These are phyloP conservation scores for Achaetomium macrosporum DNA, from an alignment of 2,329 filamentous ascomycete genomes.

Conservation along the genomic window DNA sequence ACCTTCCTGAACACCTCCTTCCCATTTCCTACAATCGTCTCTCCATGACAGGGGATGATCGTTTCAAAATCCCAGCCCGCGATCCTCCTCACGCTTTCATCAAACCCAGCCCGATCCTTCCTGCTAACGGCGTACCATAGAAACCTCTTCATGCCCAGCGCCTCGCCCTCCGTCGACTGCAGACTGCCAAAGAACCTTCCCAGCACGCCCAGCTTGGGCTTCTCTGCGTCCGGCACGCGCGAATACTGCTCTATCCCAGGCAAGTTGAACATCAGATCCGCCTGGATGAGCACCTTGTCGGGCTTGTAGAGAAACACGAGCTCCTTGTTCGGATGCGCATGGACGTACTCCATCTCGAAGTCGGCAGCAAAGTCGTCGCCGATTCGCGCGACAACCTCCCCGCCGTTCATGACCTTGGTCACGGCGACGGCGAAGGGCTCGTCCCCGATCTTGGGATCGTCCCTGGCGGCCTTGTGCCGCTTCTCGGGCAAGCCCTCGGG, in stretches of 20 bases:
- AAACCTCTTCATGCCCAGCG: constrained; percentile 73
- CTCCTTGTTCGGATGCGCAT: constrained; percentile 76
- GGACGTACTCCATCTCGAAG: constrained; percentile 80
- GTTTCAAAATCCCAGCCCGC: constrained; percentile 76
- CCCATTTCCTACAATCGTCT: constrained; percentile 68
- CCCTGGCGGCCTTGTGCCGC: constrained; percentile 53
- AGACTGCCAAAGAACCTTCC: constrained; percentile 45
- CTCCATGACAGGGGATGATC: constrained; percentile 88
- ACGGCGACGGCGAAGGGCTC: constrained; percentile 64
- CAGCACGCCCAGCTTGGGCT: constrained; percentile 32
- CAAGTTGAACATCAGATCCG: constrained; percentile 87
- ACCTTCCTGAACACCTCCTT: constrained; percentile 73
- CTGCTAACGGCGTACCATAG: constrained; percentile 66
- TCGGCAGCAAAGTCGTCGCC: constrained; percentile 77
- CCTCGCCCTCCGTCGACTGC: constrained; percentile 56
- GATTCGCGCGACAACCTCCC: constrained; percentile 49
- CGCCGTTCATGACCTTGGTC: constrained; percentile 38
- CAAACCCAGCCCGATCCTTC: constrained; percentile 62
- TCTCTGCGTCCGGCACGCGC: constrained; percentile 45
- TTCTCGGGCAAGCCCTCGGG: constrained; percentile 81
- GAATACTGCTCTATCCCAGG: constrained; percentile 83
- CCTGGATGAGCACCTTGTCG: constrained; percentile 73
- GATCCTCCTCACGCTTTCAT: constrained; percentile 63
- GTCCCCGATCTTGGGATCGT: constrained; percentile 49
- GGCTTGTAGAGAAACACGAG: constrained; percentile 82